Base-by-base conservation (phyloP, 2,329 filamentous ascomycete genomes). In the Claviceps capensis region DNA sequence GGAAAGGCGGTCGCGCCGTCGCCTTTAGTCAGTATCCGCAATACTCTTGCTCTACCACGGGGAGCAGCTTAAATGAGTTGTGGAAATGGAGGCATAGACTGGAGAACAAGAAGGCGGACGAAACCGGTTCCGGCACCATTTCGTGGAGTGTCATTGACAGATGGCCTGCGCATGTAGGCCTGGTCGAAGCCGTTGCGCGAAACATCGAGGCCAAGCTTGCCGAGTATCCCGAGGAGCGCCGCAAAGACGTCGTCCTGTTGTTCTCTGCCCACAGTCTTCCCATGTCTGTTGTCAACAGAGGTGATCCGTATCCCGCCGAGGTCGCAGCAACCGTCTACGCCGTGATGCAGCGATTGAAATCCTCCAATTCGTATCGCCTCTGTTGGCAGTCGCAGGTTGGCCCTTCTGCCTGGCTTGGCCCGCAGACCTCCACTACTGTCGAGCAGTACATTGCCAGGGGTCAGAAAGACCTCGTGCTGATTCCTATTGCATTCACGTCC, bases 371-470 rank as follows among this genome's bases (percentile, higher is more conserved):
- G 5, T 97, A 96, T 70, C 83, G 93, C 51, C 76, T 98, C 17
- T 93, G 90, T 63, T 98, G 93, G 93, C 93, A 98, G 68, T 96
- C 90, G 5, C 93, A 98, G 69, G 93, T 98, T 56, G 93, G 94
- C 7, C 93, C 94, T 0, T 88, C 85, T 30, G 86, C 93, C 19
- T 98, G 93, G 93, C 76, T 98, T 8, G 93, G 93, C 22, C 90
- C 93, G 11, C 93, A 98, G 68, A 98, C 93, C 0, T 83, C 84
- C 54, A 82, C 85, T 58, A 91, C 90, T 0, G 93, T 98, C 11
- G 82, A 90, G 63, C 78, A 88, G 54, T 94, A 96, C 64, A 82
- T 97, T 58, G 81, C 86, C 63, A 89, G 93, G 68, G 93, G 91
- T 1, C 87, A 96, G 63, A 95, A 84, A 52, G 89, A 98, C 63